These are phyloP conservation scores for Barnettozyma sucrosica DNA, from an alignment of 805 yeast species.

Conservation along the genomic window DNA sequence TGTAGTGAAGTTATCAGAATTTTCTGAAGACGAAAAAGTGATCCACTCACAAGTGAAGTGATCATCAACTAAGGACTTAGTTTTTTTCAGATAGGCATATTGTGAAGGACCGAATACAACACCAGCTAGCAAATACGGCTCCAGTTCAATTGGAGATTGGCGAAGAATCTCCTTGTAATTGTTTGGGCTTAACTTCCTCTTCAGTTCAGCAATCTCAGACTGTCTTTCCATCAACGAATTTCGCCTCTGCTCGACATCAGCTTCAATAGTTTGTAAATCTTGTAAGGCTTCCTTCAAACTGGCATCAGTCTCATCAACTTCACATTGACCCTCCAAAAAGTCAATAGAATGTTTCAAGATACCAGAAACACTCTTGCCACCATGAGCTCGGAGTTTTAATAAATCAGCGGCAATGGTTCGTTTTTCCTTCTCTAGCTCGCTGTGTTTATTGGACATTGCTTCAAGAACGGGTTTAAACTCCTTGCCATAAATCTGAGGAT, in stretches of 20 bases:
- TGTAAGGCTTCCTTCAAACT: slow-evolving; percentile 15
- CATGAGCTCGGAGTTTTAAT: slow-evolving; percentile 24
- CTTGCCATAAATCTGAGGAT: slow-evolving; percentile 35
- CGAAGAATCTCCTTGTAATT: slow-evolving; percentile 26
- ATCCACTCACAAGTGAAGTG: slow-evolving; percentile 26
- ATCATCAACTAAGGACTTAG: slow-evolving; percentile 7
- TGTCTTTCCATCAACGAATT: slow-evolving; percentile 8
- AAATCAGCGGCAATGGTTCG: slow-evolving; percentile 15
- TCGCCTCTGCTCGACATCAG: slow-evolving; percentile 7
- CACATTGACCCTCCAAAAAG: slow-evolving; percentile 17
- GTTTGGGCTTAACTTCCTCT: slow-evolving; percentile 17
- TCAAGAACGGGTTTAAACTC: slow-evolving; percentile 18
- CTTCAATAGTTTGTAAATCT: slow-evolving; percentile 19
- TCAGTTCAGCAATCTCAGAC: slow-evolving; percentile 12
- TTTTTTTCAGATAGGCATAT: slow-evolving; percentile 27
- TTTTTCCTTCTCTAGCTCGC: slow-evolving; percentile 11
- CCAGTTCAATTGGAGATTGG: slow-evolving; percentile 20
- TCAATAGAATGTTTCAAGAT: slow-evolving; percentile 24
- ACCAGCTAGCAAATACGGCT: slow-evolving; percentile 36
- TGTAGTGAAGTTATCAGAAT: slow-evolving; percentile 23
- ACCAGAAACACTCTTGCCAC: slow-evolving; percentile 29
- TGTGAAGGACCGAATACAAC: slow-evolving; percentile 28
- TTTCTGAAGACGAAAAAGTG: slow-evolving; percentile 26
- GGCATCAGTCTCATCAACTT: not conserved
- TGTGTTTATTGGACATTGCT: slow-evolving; percentile 3